phyloP scores from a whole-genome alignment of 108 stramenopile species.

The Cyclotella kingstonii region DNA sequence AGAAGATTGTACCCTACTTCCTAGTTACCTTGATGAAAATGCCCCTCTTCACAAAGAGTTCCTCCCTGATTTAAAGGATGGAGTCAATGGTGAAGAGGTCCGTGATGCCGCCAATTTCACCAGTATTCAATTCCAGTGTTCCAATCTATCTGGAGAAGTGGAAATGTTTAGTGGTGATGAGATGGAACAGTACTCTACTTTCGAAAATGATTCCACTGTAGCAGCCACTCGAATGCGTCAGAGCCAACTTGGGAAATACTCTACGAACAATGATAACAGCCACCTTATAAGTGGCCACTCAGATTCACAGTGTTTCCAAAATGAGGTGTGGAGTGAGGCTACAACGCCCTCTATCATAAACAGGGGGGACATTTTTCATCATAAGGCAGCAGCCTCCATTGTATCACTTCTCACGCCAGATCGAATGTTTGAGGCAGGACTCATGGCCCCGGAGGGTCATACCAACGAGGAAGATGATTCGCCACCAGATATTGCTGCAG shows the following conservation, averaged over 20 bases:
- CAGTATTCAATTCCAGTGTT: constrained; percentile 26
- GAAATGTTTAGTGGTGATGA: constrained; percentile 31
- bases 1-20: too few species aligned
- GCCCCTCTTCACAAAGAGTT: constrained; percentile 2
- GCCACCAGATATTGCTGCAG: constrained; percentile 24
- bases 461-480: constrained; percentile 16
- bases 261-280: neutral
- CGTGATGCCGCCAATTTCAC: constrained; percentile 42
- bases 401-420: constrained; percentile 45
- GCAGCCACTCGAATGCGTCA: neutral
- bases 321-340: constrained; percentile 33
- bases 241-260: neutral
- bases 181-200: neutral
- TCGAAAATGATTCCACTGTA: neutral
- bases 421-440: constrained; percentile 16
- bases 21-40: too few species aligned
- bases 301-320: constrained; percentile 10
- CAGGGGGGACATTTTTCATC: constrained; percentile 50
- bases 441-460: constrained; percentile 19
- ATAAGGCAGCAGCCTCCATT: constrained; percentile 57
- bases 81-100: constrained; percentile 21
- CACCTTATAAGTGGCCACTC: neutral
- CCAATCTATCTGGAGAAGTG: constrained; percentile 17
- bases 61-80: constrained; percentile 1
- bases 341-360: constrained; percentile 30